Conservation (phyloP, 2,329 filamentous ascomycete genomes). For the Colletotrichum simmondsii region DNA sequence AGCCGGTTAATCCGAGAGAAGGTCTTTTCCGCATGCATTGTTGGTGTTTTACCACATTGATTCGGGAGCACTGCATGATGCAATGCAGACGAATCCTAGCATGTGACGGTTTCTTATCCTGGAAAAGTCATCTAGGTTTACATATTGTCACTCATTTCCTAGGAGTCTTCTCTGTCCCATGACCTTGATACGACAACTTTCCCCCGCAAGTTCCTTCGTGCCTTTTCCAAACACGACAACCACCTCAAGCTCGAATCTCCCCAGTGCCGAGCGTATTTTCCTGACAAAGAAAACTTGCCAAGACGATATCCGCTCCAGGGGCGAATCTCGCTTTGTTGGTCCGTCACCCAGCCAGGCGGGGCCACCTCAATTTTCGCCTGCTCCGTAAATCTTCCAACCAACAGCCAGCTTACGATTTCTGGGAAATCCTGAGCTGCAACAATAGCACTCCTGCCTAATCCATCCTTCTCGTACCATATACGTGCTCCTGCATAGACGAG, state of each 20-base stretch:
- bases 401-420: neutral
- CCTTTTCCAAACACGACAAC: neutral
- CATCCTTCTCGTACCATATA: neutral
- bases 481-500: neutral
- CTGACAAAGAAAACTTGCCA: neutral
- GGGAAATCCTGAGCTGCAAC: neutral
- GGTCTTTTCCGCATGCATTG: neutral
- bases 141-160: neutral
- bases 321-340: neutral
- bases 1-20: neutral
- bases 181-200: neutral
- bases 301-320: slow-evolving; percentile 6
- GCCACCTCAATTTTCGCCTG: neutral
- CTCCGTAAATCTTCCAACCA: slow-evolving; percentile 8
- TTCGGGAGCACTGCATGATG: neutral
- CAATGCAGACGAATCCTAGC: neutral
- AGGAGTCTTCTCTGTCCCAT: neutral
- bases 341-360: neutral
- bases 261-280: neutral
- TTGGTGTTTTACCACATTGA: neutral
- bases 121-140: neutral
- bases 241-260: slow-evolving; percentile 3
- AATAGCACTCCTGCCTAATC: neutral
- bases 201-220: neutral
- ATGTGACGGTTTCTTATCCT: neutral